A percentile compares a stretch with the other conserved stretches of the same genome.
Evolutionary conservation across 306 rosid genomes (phyloP).

Genomic region (Datisca glomerata): DNA sequence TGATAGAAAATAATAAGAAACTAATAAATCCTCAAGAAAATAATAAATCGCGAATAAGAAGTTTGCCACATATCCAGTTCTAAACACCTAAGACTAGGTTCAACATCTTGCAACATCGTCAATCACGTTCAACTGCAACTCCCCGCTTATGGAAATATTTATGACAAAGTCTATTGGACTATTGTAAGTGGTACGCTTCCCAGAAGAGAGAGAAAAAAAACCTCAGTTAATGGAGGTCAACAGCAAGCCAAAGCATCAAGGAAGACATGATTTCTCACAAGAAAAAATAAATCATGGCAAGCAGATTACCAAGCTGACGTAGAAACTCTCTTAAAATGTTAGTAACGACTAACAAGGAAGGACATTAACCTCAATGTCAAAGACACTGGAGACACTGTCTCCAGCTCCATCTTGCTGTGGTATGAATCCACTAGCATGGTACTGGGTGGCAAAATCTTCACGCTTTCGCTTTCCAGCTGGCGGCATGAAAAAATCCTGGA

Average conservation of each 20-base stretch:
- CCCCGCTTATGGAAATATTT: too few species aligned
- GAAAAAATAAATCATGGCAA: too few species aligned
- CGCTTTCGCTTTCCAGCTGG: slow-evolving; percentile 83
- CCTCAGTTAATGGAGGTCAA: too few species aligned
- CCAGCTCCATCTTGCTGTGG: slow-evolving; percentile 99
- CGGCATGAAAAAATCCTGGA: slow-evolving; percentile 69
- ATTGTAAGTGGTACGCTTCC: background rate
- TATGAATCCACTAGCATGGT: slow-evolving; percentile 62
- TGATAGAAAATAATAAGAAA: too few species aligned
- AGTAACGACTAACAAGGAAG: background rate
- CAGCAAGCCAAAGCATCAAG: too few species aligned
- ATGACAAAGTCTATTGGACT: background rate
- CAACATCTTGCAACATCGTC: too few species aligned
- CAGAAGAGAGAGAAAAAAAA: background rate
- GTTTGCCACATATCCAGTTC: too few species aligned
- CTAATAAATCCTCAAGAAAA: too few species aligned
- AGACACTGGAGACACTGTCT: slow-evolving; percentile 38
- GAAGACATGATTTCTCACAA: too few species aligned
- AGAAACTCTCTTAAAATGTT: background rate
- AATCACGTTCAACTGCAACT: too few species aligned
- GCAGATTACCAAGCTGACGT: background rate
- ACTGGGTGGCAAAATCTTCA: slow-evolving; percentile 66
- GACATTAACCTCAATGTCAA: slow-evolving; percentile 92
- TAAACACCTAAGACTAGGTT: too few species aligned
- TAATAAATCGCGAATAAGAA: too few species aligned